Evolutionary conservation across 2,329 filamentous ascomycete species (phyloP).

Genomic region (Onygenales sp.): DNA sequence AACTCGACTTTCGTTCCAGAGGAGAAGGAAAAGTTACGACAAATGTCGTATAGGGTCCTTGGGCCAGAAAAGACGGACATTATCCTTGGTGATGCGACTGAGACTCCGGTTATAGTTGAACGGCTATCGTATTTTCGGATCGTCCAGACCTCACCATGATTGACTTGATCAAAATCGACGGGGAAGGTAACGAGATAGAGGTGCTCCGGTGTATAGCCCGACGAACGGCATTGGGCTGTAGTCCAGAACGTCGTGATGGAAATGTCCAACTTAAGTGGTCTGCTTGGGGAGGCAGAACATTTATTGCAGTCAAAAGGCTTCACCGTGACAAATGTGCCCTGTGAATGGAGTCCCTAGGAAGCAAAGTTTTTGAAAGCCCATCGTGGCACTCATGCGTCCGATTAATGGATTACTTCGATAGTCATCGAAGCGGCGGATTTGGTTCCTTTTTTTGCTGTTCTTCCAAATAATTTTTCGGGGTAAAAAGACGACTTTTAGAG

Average conservation of each 20-base stretch:
- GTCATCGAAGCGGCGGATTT: no score
- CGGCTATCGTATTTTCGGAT: constrained; percentile 14
- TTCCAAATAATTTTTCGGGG: no score
- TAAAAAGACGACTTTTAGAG: no score
- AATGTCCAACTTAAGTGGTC: constrained; percentile 10
- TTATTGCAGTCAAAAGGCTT: constrained; percentile 16
- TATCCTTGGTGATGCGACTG: background rate
- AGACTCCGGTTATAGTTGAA: constrained; percentile 10
- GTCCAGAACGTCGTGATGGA: constrained; percentile 15
- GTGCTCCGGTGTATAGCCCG: constrained; percentile 13
- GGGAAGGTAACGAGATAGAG: constrained; percentile 17
- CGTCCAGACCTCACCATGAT: constrained; percentile 9
- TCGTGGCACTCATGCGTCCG: no score
- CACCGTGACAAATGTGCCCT: background rate
- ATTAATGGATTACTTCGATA: no score
- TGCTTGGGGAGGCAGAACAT: constrained; percentile 7
- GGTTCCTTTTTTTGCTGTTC: no score
- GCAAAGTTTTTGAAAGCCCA: no score
- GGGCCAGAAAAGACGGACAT: background rate
- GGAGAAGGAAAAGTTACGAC: background rate
- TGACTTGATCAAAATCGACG: constrained; percentile 21
- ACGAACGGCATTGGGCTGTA: constrained; percentile 14
- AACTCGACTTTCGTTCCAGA: constrained; percentile 1
- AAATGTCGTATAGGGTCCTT: background rate
- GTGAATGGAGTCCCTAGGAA: no score